Base-by-base conservation (phyloP, 176 grass and related monocot species). In the Carex kokanica region DNA sequence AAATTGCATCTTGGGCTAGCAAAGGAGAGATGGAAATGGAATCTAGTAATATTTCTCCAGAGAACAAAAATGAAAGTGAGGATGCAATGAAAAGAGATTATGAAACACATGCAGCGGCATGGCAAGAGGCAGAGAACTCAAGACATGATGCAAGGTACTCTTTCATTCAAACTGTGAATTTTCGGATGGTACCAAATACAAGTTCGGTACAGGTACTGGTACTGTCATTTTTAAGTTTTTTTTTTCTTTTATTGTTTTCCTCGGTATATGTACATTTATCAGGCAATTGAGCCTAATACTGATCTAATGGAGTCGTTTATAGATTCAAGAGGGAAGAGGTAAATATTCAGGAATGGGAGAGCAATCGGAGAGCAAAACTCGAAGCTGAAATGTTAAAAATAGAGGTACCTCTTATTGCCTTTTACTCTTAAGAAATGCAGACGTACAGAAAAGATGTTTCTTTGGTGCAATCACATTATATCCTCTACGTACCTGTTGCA, bases 261-360 rank as follows among this genome's bases (percentile, higher is more conserved):
- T 68, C 2, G 18, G 1, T 6, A 43, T 58, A 75, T 90, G 5
- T 78, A 81, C 41, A 14, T 75, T 36, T 1, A 38, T 82, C 61
- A 67, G 47, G 34, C 73, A 80, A 83, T 61, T 34, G 43, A 24
- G 67, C 73, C 15, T 31, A 85, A 0, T 60, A 14, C 74, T 24
- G 40, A 21, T 52, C 23, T 17, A 77, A 77, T 54, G 45, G 9
- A 31, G 13, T 32, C 14, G 5, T 87, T 32, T 67, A 60, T 82
- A 98, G 96, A 88, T 95, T 89, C 56, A 98, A 90, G 85, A 90
- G 84, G 31, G 93, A 98, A 89, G 89, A 95, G 43, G 86, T 98
- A 78, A 98, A 89, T 86, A 95, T 98, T 78, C 92, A 98, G 81
- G 91, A 86, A 86, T 98, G 96, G 93, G 90, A 98, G 80, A 90